phyloP scores from a whole-genome alignment of 148 eudicot species.

The Rhododendron mucronatum region DNA sequence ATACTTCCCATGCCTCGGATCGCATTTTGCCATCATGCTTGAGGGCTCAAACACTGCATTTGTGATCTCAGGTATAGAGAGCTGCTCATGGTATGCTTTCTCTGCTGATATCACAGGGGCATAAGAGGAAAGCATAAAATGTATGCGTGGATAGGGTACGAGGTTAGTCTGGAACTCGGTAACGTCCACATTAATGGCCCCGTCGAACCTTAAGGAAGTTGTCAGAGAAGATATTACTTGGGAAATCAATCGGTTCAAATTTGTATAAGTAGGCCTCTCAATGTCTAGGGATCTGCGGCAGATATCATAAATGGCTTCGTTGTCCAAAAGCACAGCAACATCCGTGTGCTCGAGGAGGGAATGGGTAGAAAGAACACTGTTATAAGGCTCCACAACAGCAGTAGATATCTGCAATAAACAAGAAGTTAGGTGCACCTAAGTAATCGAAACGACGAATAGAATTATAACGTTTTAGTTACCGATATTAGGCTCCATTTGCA shows the following conservation, averaged over 20 bases:
- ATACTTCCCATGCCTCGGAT: conserved; percentile 60
- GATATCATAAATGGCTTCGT: conserved; percentile 61
- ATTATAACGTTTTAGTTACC: background rate
- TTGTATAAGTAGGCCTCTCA: conserved; percentile 58
- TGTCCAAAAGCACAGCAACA: conserved; percentile 60
- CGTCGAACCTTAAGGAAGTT: conserved; percentile 60
- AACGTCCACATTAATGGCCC: conserved; percentile 58
- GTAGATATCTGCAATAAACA: conserved; percentile 50
- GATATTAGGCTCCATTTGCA: background rate
- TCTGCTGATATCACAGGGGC: conserved; percentile 62
- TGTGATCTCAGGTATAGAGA: conserved; percentile 54
- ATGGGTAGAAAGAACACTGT: conserved; percentile 63
- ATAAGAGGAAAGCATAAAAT: conserved; percentile 63
- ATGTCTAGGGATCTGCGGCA: conserved; percentile 54
- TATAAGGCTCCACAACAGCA: conserved; percentile 65
- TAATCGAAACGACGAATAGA: background rate
- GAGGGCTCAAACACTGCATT: conserved; percentile 59
- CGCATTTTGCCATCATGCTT: conserved; percentile 69
- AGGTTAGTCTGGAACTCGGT: conserved; percentile 67
- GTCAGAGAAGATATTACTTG: conserved; percentile 58
- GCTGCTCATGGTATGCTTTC: conserved; percentile 56
- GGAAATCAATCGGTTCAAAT: conserved; percentile 50
- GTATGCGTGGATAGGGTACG: conserved; percentile 64
- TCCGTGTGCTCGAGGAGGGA: conserved; percentile 63
- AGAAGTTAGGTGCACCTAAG: background rate